Percentiles rank a stretch among this genome's conserved stretches.
Conservation (phyloP, 179 eudicot genomes). For the Camellia oleifera region DNA sequence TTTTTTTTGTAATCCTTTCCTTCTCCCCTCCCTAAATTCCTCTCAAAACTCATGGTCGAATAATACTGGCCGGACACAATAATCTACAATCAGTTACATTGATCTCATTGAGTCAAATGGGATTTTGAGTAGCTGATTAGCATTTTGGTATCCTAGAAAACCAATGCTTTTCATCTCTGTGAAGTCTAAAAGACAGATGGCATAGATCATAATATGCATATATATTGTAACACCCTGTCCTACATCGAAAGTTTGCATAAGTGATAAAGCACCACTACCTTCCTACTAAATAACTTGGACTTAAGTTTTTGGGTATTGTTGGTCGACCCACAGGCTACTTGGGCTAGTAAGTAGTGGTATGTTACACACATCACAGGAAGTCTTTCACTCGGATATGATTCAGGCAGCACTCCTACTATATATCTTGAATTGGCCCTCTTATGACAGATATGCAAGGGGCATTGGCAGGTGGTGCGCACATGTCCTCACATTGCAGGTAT, state of each 20-base stretch:
- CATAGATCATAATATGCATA: neutral
- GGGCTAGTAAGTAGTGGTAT: too few species aligned
- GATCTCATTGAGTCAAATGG: neutral
- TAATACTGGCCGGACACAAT: too few species aligned
- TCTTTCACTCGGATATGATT: neutral
- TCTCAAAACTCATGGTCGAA: neutral
- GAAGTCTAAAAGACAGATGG: neutral
- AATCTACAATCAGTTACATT: neutral
- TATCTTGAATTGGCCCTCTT: too few species aligned
- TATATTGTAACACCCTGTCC: neutral
- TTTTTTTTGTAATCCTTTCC: neutral
- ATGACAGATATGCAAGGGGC: too few species aligned
- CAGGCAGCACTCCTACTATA: neutral
- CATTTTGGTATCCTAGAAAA: constrained; percentile 1
- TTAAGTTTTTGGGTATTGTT: too few species aligned
- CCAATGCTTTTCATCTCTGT: neutral
- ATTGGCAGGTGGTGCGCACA: too few species aligned
- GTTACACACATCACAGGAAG: neutral
- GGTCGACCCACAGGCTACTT: too few species aligned
- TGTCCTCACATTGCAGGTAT: too few species aligned
- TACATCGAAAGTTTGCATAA: too few species aligned
- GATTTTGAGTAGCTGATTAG: neutral
- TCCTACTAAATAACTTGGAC: too few species aligned
- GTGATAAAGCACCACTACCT: too few species aligned
- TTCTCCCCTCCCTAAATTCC: neutral